phyloP scores from a whole-genome alignment of 345 rosid genomes.

The Salix purpurea region DNA sequence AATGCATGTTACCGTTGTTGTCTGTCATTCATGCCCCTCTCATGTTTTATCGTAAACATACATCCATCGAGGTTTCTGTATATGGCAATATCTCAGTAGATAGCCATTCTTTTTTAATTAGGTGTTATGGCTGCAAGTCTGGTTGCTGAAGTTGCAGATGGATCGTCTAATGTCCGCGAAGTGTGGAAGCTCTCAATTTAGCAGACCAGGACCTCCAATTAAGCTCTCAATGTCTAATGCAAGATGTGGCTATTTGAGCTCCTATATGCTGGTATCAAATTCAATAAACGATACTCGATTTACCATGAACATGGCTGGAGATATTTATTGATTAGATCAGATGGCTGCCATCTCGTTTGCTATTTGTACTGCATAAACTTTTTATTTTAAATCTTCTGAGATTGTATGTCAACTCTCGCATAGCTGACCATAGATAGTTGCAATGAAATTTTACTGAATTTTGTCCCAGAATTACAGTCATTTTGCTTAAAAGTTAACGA shows the following conservation, averaged over 20 bases:
- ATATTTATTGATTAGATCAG: not conserved
- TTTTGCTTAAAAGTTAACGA: not conserved
- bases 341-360: not conserved
- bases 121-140: conserved; percentile 58
- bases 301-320: not conserved
- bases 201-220: not conserved
- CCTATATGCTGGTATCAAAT: not conserved
- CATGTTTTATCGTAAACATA: not conserved
- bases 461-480: not conserved
- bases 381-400: not conserved
- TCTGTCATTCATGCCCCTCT: not conserved
- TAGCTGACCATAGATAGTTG: not conserved
- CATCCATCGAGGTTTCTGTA: not conserved
- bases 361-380: not conserved
- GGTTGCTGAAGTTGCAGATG: conserved; percentile 79
- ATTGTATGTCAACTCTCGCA: not conserved
- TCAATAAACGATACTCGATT: not conserved
- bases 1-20: not conserved
- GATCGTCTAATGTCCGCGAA: conserved; percentile 86
- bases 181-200: conserved; percentile 67
- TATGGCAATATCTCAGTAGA: not conserved
- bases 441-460: not conserved
- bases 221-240: not conserved
- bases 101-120: conserved; percentile 10
- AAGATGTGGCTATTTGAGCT: not conserved